phyloP scores from a whole-genome alignment of 768 basidiomycete species.

The Tulasnella sp. region DNA sequence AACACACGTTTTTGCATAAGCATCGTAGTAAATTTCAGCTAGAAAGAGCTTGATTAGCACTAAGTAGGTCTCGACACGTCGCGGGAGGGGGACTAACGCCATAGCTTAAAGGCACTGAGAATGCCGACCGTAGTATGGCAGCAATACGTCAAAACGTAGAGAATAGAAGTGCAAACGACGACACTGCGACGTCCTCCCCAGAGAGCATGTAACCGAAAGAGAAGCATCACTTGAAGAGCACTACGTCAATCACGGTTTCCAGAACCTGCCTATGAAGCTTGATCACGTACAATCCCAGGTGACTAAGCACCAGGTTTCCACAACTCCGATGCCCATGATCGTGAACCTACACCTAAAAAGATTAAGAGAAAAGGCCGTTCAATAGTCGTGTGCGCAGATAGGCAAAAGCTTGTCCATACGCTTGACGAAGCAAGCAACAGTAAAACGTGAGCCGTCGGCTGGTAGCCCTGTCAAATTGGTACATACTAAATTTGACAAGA shows the following conservation, averaged over 20 bases:
- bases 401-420: too few relatives aligned
- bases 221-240: not conserved
- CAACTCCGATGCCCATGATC: not conserved
- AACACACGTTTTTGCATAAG: not conserved
- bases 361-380: too few relatives aligned
- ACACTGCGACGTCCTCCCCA: not conserved
- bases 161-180: not conserved
- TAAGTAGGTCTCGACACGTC: not conserved
- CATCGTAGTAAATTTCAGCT: not conserved
- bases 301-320: not conserved
- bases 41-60: not conserved
- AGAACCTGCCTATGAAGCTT: not conserved
- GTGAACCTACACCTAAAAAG: not conserved
- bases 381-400: too few relatives aligned
- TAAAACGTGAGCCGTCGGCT: too few relatives aligned
- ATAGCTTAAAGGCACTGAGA: not conserved
- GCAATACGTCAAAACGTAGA: not conserved
- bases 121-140: not conserved
- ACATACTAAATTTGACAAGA: not conserved
- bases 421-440: too few relatives aligned
- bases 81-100: not conserved
- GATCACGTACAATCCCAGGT: not conserved
- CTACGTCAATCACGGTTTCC: not conserved
- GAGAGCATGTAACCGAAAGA: not conserved
- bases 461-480: not conserved